These are phyloP conservation scores for Simplicillium aogashimaense DNA, from an alignment of 2,329 filamentous ascomycete species.

Conservation along the genomic window DNA sequence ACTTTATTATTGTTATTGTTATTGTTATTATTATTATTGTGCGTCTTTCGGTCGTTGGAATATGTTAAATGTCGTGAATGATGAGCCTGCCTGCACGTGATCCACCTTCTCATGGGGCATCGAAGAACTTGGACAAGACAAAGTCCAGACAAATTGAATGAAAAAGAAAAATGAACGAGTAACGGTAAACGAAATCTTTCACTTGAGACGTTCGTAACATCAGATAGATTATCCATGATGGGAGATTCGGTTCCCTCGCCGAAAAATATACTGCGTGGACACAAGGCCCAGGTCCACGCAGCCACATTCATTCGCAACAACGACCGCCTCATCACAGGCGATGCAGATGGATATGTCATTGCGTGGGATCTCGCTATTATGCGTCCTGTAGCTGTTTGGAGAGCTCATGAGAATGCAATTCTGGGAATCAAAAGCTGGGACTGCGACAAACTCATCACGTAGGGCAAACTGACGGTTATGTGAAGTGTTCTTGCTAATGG, in stretches of 20 bases:
- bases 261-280: slow-evolving; percentile 69
- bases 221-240: slow-evolving; percentile 12
- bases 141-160: too few species aligned
- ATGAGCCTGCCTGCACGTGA: too few species aligned
- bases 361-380: slow-evolving; percentile 79
- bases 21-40: too few species aligned
- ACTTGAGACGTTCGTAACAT: too few species aligned
- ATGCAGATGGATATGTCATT: slow-evolving; percentile 82
- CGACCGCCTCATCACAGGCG: slow-evolving; percentile 70
- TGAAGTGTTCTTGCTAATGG: not conserved
- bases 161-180: too few species aligned
- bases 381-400: slow-evolving; percentile 76
- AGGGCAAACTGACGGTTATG: slow-evolving; percentile 24
- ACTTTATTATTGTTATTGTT: too few species aligned
- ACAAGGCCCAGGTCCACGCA: slow-evolving; percentile 69
- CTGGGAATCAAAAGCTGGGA: slow-evolving; percentile 66
- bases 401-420: slow-evolving; percentile 68
- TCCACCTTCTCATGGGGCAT: too few species aligned
- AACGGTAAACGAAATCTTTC: too few species aligned
- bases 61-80: too few species aligned
- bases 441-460: slow-evolving; percentile 72
- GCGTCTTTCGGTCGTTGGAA: too few species aligned
- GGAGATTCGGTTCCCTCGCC: slow-evolving; percentile 24
- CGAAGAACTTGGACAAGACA: too few species aligned
- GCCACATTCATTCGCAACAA: slow-evolving; percentile 65